Conservation (phyloP, 352 stramenopile genomes). For the Phytophthora fragariae region DNA sequence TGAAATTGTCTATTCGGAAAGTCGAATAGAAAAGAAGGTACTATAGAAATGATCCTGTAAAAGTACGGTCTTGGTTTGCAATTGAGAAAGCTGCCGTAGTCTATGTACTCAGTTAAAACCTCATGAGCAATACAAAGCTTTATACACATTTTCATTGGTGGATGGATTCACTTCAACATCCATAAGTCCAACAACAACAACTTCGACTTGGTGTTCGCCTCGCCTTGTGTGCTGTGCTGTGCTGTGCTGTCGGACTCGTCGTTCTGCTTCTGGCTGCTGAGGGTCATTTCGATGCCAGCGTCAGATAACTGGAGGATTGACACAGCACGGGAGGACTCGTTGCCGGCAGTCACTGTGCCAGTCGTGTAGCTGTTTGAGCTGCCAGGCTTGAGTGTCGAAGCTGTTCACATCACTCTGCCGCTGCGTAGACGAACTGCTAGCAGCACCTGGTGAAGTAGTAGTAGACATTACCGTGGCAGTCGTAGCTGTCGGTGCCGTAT, state of each 20-base stretch:
- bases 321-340: conserved; percentile 10
- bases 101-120: too few species aligned
- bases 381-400: neutral
- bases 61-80: too few species aligned
- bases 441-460: neutral
- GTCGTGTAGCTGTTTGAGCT: neutral
- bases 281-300: neutral
- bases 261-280: neutral
- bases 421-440: neutral
- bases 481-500: neutral
- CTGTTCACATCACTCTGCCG: neutral
- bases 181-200: too few species aligned
- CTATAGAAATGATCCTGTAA: too few species aligned
- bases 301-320: neutral
- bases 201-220: neutral
- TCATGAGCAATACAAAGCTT: too few species aligned
- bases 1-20: too few species aligned
- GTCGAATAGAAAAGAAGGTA: too few species aligned
- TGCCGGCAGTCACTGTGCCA: neutral
- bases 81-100: too few species aligned
- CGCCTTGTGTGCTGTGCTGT: neutral
- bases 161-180: too few species aligned
- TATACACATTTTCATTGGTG: too few species aligned
- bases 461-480: neutral
- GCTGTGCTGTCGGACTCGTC: neutral